These are phyloP conservation scores for Lolium multiflorum DNA, from an alignment of 176 grass and related monocot species.

Conservation along the genomic window DNA sequence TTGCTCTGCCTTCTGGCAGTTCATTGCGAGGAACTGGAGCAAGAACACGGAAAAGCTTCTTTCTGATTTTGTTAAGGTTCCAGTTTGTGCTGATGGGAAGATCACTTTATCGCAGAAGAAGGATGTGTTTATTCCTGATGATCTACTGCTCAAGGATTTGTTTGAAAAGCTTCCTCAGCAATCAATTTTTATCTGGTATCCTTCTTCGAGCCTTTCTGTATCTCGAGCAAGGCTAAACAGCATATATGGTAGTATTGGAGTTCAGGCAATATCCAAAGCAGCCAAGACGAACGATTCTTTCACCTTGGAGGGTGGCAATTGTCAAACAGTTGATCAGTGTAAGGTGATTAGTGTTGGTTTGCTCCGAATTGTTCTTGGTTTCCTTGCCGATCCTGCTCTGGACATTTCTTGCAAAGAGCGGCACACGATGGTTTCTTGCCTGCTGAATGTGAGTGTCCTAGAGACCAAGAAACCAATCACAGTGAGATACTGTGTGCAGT, in stretches of 20 bases:
- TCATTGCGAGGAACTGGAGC: constrained; percentile 56
- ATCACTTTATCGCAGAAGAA: constrained; percentile 51
- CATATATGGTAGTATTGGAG: constrained; percentile 57
- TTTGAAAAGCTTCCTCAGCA: constrained; percentile 49
- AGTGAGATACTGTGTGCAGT: constrained; percentile 47
- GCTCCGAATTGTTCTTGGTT: constrained; percentile 51
- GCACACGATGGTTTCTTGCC: constrained; percentile 44
- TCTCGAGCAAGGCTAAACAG: constrained; percentile 48
- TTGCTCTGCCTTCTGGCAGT: constrained; percentile 67
- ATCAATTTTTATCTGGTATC: constrained; percentile 68
- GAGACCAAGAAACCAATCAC: constrained; percentile 50
- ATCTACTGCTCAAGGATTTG: constrained; percentile 62
- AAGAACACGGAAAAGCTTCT: constrained; percentile 32
- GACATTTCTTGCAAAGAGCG: constrained; percentile 46
- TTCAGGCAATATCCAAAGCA: constrained; percentile 60
- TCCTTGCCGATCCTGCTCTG: constrained; percentile 45
- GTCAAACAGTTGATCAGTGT: neutral
- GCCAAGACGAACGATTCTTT: constrained; percentile 47
- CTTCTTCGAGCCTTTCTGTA: constrained; percentile 20
- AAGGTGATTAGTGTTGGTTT: constrained; percentile 51
- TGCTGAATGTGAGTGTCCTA: constrained; percentile 53
- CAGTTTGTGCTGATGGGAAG: constrained; percentile 33
- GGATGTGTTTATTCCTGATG: constrained; percentile 71
- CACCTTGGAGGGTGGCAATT: neutral
- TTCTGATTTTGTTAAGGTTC: constrained; percentile 50